These are phyloP conservation scores for Phytophthora constricta DNA, from an alignment of 352 stramenopile species.

Conservation along the genomic window DNA sequence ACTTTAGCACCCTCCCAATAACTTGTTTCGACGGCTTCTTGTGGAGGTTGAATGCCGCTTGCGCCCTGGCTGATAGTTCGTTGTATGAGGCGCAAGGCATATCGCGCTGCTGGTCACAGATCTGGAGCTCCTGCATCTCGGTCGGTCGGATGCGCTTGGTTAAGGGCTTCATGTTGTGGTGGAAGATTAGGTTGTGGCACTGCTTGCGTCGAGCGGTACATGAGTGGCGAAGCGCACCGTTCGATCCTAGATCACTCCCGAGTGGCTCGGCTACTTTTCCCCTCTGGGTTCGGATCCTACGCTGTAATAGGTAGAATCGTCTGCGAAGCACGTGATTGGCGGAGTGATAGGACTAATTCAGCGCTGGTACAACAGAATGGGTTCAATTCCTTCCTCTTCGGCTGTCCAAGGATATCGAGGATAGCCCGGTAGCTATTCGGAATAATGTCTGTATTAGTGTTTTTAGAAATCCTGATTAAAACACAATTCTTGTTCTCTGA, in stretches of 20 bases:
- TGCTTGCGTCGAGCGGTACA: background rate
- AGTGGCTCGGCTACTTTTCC: background rate
- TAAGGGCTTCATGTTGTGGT: background rate
- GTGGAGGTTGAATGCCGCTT: background rate
- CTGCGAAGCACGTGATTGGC: background rate
- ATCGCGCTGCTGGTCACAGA: background rate
- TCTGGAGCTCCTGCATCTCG: conserved; percentile 1
- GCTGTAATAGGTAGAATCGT: background rate
- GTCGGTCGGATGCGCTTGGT: background rate
- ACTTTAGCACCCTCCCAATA: conserved; percentile 3
- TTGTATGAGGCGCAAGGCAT: too few species aligned
- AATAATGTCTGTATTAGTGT: too few species aligned
- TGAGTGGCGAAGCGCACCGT: background rate
- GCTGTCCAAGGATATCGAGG: too few species aligned
- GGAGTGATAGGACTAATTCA: too few species aligned
- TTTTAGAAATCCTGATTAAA: too few species aligned
- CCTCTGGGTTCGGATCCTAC: background rate
- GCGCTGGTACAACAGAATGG: too few species aligned
- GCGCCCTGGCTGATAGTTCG: too few species aligned
- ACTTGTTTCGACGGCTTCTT: conserved; percentile 8
- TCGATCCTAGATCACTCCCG: background rate
- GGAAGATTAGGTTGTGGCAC: background rate
- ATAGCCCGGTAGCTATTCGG: too few species aligned
- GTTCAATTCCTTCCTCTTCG: too few species aligned
- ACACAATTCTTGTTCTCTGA: too few species aligned